Percentiles rank a stretch among this genome's conserved stretches.
Evolutionary conservation across 352 stramenopile genomes (phyloP).

Genomic region (Globisporangium cederbergense): DNA sequence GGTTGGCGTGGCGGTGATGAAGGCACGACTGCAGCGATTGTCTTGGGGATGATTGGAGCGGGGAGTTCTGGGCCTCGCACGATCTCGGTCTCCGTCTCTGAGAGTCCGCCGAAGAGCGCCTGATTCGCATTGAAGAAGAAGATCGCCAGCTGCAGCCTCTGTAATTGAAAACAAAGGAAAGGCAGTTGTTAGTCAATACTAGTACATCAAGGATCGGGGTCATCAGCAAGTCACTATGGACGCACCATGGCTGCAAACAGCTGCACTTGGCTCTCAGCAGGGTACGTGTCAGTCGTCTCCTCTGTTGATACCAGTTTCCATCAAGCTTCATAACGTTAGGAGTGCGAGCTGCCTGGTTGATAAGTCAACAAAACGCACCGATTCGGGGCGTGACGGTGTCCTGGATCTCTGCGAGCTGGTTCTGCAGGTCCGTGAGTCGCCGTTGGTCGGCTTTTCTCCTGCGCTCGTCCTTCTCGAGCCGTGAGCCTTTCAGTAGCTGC

Average conservation of each 20-base stretch:
- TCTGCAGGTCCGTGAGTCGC: constrained; percentile 37
- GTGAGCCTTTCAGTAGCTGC: constrained; percentile 14
- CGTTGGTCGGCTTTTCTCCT: constrained; percentile 26
- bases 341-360: too few species aligned
- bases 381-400: constrained; percentile 36
- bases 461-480: constrained; percentile 44
- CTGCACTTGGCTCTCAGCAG: constrained; percentile 33
- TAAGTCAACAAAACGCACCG: constrained; percentile 19
- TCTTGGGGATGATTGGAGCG: constrained; percentile 3
- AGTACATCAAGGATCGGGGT: too few species aligned
- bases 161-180: background rate
- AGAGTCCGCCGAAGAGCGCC: constrained; percentile 46
- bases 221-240: background rate
- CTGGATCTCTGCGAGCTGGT: constrained; percentile 36
- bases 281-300: constrained; percentile 27
- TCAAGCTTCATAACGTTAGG: background rate
- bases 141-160: constrained; percentile 67
- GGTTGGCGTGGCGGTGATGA: background rate
- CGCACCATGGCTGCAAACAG: constrained; percentile 67
- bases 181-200: background rate
- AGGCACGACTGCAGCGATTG: background rate
- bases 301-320: constrained; percentile 24
- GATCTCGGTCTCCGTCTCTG: constrained; percentile 47
- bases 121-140: constrained; percentile 75
- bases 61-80: constrained; percentile 21